These are phyloP conservation scores for Aspergillus unguis DNA, from an alignment of 2,329 filamentous ascomycete species.

Conservation along the genomic window DNA sequence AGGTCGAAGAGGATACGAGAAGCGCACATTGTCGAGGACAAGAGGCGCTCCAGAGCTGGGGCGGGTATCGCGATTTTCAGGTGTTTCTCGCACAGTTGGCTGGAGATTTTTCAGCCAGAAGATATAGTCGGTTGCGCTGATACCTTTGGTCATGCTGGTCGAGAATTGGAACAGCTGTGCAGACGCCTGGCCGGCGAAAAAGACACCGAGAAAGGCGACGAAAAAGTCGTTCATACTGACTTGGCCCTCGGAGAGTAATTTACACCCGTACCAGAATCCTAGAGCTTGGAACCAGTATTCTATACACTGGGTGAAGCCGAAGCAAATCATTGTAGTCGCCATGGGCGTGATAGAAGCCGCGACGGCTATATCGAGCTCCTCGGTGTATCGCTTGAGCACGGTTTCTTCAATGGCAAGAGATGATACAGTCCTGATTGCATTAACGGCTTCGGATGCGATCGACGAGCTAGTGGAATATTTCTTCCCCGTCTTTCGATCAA, in stretches of 20 bases:
- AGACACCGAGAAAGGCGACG: conserved; percentile 79
- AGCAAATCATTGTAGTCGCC: conserved; percentile 64
- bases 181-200: conserved; percentile 89
- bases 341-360: conserved; percentile 47
- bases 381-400: conserved; percentile 69
- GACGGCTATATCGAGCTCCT: conserved; percentile 52
- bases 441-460: conserved; percentile 85
- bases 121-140: conserved; percentile 74
- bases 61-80: conserved; percentile 61
- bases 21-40: conserved; percentile 78
- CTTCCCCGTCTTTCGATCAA: conserved; percentile 74
- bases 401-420: conserved; percentile 83
- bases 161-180: conserved; percentile 86
- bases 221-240: conserved; percentile 87
- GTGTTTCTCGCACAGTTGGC: conserved; percentile 80
- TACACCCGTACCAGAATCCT: conserved; percentile 90
- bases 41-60: conserved; percentile 58
- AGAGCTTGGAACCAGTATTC: conserved; percentile 80
- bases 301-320: conserved; percentile 76
- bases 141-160: conserved; percentile 89
- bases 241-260: conserved; percentile 65
- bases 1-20: conserved; percentile 86
- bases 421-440: conserved; percentile 88
- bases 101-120: conserved; percentile 79
- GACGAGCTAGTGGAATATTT: conserved; percentile 67